Evolutionary conservation across 306 rosid genomes (phyloP).

Genomic region (Fagus crenata): DNA sequence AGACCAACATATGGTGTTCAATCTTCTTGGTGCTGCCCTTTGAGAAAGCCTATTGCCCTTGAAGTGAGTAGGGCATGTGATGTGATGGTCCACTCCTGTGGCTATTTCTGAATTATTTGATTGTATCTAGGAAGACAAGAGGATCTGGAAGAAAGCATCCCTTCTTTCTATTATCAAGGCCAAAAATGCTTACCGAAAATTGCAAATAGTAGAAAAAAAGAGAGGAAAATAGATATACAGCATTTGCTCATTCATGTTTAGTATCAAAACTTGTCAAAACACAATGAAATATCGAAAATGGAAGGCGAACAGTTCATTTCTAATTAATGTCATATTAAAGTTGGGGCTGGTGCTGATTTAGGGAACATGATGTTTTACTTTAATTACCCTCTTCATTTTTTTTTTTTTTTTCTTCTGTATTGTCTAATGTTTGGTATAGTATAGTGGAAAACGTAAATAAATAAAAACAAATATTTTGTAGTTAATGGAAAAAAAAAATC

Average conservation of each 20-base stretch:
- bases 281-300: neutral
- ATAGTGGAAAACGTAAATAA: too few species aligned
- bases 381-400: too few species aligned
- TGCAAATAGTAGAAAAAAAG: neutral
- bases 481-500: too few species aligned
- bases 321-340: too few species aligned
- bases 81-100: conserved; percentile 9
- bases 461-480: too few species aligned
- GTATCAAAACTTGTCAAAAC: neutral
- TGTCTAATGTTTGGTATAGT: too few species aligned
- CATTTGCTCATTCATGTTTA: neutral
- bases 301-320: too few species aligned
- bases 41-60: neutral
- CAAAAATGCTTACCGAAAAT: neutral
- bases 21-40: neutral
- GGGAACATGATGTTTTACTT: too few species aligned
- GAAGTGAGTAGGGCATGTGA: neutral
- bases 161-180: neutral
- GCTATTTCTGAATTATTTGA: conserved; percentile 5
- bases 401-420: too few species aligned
- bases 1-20: conserved; percentile 18
- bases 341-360: too few species aligned
- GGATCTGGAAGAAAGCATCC: conserved; percentile 9
- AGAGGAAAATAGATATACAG: neutral
- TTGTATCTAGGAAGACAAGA: neutral